These are phyloP conservation scores for Rhododendron molle DNA, from an alignment of 148 eudicot genomes.

Conservation along the genomic window DNA sequence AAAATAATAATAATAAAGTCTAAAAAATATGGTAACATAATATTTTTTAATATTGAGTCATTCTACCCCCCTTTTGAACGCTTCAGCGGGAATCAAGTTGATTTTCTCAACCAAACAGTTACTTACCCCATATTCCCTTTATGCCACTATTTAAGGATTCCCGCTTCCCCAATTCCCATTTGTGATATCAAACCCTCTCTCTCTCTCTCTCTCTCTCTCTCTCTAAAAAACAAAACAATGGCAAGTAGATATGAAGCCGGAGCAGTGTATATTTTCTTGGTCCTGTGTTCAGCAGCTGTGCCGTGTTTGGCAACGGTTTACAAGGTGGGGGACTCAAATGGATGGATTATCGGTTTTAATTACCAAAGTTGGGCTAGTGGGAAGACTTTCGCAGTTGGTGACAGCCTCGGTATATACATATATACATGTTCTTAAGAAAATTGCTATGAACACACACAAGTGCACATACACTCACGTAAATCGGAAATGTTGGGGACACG, in stretches of 20 bases:
- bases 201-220: slow-evolving; percentile 16
- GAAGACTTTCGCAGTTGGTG: slow-evolving; percentile 64
- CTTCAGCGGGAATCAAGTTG: background rate
- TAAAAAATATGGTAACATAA: background rate
- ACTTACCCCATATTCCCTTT: slow-evolving; percentile 5
- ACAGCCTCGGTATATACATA: slow-evolving; percentile 51
- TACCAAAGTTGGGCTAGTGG: slow-evolving; percentile 63
- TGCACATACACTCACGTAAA: background rate
- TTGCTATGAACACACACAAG: background rate
- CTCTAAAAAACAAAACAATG: slow-evolving; percentile 13
- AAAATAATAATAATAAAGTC: too few relatives aligned
- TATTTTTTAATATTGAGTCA: background rate
- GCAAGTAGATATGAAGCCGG: slow-evolving; percentile 11
- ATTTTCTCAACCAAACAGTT: background rate
- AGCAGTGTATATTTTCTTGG: slow-evolving; percentile 14
- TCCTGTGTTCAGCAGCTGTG: slow-evolving; percentile 19
- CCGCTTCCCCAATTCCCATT: background rate
- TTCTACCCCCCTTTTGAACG: background rate
- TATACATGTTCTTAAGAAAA: background rate
- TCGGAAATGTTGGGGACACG: too few relatives aligned
- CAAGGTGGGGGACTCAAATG: slow-evolving; percentile 72
- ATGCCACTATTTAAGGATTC: slow-evolving; percentile 14
- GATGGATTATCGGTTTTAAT: slow-evolving; percentile 61
- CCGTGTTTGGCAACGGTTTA: slow-evolving; percentile 52
- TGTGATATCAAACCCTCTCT: slow-evolving; percentile 6